phyloP scores from a whole-genome alignment of 176 grass and related monocot species.

The Musa acuminata region DNA sequence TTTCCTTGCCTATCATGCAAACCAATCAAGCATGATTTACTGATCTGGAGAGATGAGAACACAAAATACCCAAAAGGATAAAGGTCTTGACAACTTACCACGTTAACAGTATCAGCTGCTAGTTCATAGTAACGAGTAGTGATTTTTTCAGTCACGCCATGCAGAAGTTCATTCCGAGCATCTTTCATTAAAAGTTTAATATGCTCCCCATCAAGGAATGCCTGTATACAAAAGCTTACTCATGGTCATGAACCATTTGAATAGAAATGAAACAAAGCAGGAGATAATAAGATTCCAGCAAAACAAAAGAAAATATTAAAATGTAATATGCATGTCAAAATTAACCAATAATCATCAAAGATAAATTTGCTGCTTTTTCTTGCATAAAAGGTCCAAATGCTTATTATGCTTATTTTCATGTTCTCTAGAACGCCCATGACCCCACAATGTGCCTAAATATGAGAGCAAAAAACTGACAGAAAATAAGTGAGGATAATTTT shows the following conservation, averaged over 20 bases:
- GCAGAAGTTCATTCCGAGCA: constrained; percentile 49
- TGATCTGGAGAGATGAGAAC: constrained; percentile 1
- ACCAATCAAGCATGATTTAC: neutral
- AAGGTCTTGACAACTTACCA: constrained; percentile 50
- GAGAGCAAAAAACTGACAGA: no score
- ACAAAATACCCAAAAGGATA: neutral
- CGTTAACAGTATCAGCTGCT: constrained; percentile 76
- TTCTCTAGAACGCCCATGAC: no score
- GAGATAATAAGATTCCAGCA: neutral
- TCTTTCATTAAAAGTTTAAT: constrained; percentile 55
- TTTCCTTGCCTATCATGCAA: constrained; percentile 60
- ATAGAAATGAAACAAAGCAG: neutral
- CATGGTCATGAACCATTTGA: neutral
- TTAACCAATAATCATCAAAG: neutral
- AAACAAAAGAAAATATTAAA: neutral
- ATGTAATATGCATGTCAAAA: neutral
- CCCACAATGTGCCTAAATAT: no score
- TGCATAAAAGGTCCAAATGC: no score
- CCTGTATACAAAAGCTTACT: constrained; percentile 27
- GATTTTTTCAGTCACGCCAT: constrained; percentile 57
- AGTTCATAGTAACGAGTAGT: constrained; percentile 77
- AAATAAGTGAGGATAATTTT: no score
- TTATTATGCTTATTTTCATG: no score
- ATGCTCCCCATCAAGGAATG: constrained; percentile 72
- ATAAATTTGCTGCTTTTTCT: no score